Conservation (phyloP, 1,284 basidiomycete species). For the Coniophora puteana region DNA sequence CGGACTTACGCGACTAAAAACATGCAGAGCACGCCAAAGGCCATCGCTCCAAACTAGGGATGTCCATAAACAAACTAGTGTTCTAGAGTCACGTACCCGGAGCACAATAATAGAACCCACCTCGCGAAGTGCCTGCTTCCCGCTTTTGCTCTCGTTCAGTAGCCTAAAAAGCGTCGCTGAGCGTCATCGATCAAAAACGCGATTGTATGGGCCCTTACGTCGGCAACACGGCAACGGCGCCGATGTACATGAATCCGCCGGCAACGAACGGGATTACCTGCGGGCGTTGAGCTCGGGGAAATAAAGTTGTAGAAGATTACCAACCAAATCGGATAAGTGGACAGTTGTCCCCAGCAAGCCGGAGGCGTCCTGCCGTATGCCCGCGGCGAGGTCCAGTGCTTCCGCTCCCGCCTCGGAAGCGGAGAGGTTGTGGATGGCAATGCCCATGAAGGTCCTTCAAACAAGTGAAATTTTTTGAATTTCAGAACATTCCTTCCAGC, state of each 20-base stretch:
- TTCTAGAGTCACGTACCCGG: slow-evolving; percentile 7
- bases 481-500: too few relatives aligned
- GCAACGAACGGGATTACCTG: slow-evolving; percentile 90
- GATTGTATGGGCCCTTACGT: slow-evolving; percentile 51
- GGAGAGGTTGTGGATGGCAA: slow-evolving; percentile 75
- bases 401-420: slow-evolving; percentile 40
- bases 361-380: slow-evolving; percentile 63
- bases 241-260: slow-evolving; percentile 91
- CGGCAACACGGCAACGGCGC: slow-evolving; percentile 85
- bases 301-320: slow-evolving; percentile 21
- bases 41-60: slow-evolving; percentile 82
- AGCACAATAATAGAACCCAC: slow-evolving; percentile 43
- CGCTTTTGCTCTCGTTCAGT: slow-evolving; percentile 82
- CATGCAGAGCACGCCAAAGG: slow-evolving; percentile 85
- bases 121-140: slow-evolving; percentile 82
- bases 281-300: slow-evolving; percentile 11
- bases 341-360: slow-evolving; percentile 82
- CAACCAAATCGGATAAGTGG: slow-evolving; percentile 71
- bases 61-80: slow-evolving; percentile 16
- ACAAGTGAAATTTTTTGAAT: not conserved
- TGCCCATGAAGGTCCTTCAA: slow-evolving; percentile 82
- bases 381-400: slow-evolving; percentile 60
- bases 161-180: slow-evolving; percentile 44
- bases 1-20: slow-evolving; percentile 78
- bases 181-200: slow-evolving; percentile 10